A percentile compares a stretch with the other conserved stretches of the same genome.
phyloP scores from a whole-genome alignment of 116 monocot species.

The Posidonia oceanica region DNA sequence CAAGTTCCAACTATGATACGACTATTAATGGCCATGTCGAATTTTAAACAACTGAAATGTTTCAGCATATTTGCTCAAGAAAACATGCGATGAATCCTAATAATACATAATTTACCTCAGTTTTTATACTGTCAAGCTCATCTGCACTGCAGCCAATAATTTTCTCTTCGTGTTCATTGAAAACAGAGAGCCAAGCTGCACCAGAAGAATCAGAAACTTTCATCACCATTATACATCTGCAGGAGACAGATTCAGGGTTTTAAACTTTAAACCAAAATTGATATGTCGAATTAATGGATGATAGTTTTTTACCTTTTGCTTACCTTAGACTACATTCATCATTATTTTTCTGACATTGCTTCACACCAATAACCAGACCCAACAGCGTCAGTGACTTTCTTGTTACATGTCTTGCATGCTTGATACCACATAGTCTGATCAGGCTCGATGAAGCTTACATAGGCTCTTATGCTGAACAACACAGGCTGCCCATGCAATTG shows the following conservation, averaged over 20 bases:
- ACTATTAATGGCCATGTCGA: too few species aligned
- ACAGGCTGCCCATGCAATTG: slow-evolving; percentile 38
- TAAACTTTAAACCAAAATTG: background rate
- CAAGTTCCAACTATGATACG: too few species aligned
- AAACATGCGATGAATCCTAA: background rate
- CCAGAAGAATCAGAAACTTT: slow-evolving; percentile 77
- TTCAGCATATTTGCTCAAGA: background rate
- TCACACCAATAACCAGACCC: slow-evolving; percentile 98
- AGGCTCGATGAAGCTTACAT: slow-evolving; percentile 71
- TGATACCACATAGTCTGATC: slow-evolving; percentile 97
- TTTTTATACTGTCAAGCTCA: slow-evolving; percentile 79
- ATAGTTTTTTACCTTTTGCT: background rate
- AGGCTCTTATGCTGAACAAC: slow-evolving; percentile 64
- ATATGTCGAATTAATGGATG: background rate
- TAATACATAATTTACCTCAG: slow-evolving; percentile 29
- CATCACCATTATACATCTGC: slow-evolving; percentile 77
- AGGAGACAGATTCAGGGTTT: background rate
- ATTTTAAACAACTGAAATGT: too few species aligned
- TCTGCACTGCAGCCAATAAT: slow-evolving; percentile 89
- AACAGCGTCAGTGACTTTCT: slow-evolving; percentile 92
- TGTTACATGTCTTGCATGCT: slow-evolving; percentile 92
- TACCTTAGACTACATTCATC: slow-evolving; percentile 82
- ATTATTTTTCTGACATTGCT: slow-evolving; percentile 80
- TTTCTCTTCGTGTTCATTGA: slow-evolving; percentile 92
- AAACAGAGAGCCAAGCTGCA: slow-evolving; percentile 83